Conservation (phyloP, 2,329 filamentous ascomycete species). For the Fusarium sp. region DNA sequence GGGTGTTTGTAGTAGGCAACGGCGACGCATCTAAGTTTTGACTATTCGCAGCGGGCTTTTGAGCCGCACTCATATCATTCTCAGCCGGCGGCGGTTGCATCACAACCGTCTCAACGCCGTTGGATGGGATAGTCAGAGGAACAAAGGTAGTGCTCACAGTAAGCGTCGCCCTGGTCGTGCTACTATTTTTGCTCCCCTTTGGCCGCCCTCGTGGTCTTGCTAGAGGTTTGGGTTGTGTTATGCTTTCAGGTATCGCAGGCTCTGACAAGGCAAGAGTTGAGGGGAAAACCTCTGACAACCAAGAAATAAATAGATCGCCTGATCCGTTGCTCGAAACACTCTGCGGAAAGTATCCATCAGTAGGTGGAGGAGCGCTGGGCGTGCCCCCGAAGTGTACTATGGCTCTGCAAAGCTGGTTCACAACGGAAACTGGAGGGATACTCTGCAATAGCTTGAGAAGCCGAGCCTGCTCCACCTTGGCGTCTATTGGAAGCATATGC, state of each 20-base stretch:
- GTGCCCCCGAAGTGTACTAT: constrained; percentile 74
- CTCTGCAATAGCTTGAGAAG: constrained; percentile 69
- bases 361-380: constrained; percentile 67
- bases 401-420: constrained; percentile 73
- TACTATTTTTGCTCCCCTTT: constrained; percentile 63
- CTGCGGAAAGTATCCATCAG: constrained; percentile 65
- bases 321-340: constrained; percentile 69
- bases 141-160: constrained; percentile 51
- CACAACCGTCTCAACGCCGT: constrained; percentile 4
- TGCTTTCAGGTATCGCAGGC: neutral
- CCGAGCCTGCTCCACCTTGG: constrained; percentile 71
- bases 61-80: constrained; percentile 8
- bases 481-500: constrained; percentile 57
- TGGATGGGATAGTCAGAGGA: constrained; percentile 9
- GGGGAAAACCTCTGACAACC: constrained; percentile 75
- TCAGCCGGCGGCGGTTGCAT: constrained; percentile 4
- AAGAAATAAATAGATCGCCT: constrained; percentile 70
- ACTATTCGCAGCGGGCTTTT: constrained; percentile 1
- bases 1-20: neutral
- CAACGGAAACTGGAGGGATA: constrained; percentile 67
- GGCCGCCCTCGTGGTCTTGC: constrained; percentile 66
- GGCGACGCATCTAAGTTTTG: constrained; percentile 3
- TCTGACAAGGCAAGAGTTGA: constrained; percentile 37
- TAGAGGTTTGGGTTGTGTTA: neutral
- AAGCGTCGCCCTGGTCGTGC: neutral